Percentiles rank a stretch among this genome's conserved stretches.
Conservation (phyloP, 208 protist genomes). For the Vickermania spadyakhi region DNA sequence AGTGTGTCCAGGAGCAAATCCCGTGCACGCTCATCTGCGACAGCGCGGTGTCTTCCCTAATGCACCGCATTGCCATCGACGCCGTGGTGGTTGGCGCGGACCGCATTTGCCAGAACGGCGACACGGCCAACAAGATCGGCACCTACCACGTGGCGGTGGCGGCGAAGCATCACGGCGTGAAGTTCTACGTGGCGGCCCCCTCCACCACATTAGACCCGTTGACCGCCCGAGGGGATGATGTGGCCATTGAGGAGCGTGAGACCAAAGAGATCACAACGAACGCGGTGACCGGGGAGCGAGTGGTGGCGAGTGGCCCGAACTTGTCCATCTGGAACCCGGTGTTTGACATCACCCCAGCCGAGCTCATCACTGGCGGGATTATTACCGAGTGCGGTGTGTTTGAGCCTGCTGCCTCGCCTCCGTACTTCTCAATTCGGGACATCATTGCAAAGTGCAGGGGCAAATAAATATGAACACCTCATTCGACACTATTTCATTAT, state of each 20-base stretch:
- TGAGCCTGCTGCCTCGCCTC: conserved; percentile 21
- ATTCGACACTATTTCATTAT: no score
- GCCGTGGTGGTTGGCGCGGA: conserved; percentile 92
- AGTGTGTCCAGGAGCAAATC: conserved; percentile 91
- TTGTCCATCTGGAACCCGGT: conserved; percentile 93
- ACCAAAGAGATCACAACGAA: conserved; percentile 87
- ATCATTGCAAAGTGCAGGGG: conserved; percentile 5
- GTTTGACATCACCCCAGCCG: conserved; percentile 94
- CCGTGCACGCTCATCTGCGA: conserved; percentile 90
- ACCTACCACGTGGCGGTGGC: conserved; percentile 91
- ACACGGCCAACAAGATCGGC: conserved; percentile 95
- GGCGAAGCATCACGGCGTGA: conserved; percentile 83
- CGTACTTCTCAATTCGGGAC: conserved; percentile 50
- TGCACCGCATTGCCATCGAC: conserved; percentile 50
- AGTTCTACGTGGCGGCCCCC: conserved; percentile 91
- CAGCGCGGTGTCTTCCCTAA: conserved; percentile 73
- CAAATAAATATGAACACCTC: no score
- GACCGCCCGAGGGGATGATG: conserved; percentile 57
- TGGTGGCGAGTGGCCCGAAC: conserved; percentile 76
- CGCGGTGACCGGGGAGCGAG: conserved; percentile 59
- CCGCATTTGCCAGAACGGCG: conserved; percentile 91
- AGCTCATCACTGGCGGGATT: conserved; percentile 91
- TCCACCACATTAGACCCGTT: conserved; percentile 88
- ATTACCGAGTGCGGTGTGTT: conserved; percentile 90
- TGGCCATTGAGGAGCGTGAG: conserved; percentile 91